Evolutionary conservation across 768 basidiomycete genomes (phyloP).

Genomic region (Tricholoma hemisulphureum): DNA sequence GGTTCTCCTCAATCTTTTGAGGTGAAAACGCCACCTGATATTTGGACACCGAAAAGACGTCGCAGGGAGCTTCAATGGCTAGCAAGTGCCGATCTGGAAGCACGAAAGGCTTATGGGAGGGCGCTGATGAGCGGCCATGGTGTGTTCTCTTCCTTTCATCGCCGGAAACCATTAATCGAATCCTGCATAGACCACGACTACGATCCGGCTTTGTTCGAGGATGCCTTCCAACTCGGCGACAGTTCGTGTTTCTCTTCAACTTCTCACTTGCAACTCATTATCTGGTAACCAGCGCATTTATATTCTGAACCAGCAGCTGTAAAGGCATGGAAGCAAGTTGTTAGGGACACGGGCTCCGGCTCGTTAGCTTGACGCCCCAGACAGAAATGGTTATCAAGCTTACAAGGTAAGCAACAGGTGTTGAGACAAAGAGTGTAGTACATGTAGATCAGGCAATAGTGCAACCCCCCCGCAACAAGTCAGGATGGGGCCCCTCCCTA

Average conservation of each 20-base stretch:
- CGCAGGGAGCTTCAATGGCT: background rate
- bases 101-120: background rate
- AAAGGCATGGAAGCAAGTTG: background rate
- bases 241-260: background rate
- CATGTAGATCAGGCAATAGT: no score
- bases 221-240: background rate
- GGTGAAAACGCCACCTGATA: background rate
- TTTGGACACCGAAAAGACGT: background rate
- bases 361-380: no score
- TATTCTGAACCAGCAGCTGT: background rate
- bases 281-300: background rate
- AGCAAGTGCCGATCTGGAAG: background rate
- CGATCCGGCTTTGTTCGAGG: background rate
- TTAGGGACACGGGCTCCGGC: background rate
- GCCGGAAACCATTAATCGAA: background rate
- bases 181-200: background rate
- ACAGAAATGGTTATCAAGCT: no score
- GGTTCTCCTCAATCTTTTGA: no score
- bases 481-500: background rate
- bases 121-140: background rate
- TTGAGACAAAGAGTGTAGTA: no score
- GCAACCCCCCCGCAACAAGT: no score
- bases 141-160: background rate
- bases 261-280: background rate
- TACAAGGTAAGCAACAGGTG: no score